Percentiles rank a stretch among this genome's conserved stretches.
phyloP scores from a whole-genome alignment of 257 asterid genomes.

The Gentiana macrophylla region DNA sequence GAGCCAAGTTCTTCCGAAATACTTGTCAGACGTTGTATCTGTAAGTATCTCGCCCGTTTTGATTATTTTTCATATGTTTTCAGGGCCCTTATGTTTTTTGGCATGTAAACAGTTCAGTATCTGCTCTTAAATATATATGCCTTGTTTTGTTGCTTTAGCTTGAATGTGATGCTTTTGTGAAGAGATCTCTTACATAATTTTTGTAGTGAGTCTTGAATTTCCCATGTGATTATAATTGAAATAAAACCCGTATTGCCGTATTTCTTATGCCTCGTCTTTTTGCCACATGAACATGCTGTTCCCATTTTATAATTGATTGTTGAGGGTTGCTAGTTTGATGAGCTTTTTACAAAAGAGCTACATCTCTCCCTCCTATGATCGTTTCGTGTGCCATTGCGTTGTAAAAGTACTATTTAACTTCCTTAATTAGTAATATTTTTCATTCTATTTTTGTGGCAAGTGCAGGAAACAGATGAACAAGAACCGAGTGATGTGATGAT shows the following conservation, averaged over 20 bases:
- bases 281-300: too few relatives aligned
- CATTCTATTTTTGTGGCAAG: conserved; percentile 4
- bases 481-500: conserved; percentile 20
- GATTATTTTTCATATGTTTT: not conserved
- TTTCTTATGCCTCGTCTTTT: not conserved
- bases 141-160: too few relatives aligned
- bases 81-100: not conserved
- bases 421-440: too few relatives aligned
- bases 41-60: conserved; percentile 28
- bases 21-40: conserved; percentile 39
- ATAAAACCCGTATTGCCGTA: not conserved
- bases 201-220: too few relatives aligned
- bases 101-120: not conserved
- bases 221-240: too few relatives aligned
- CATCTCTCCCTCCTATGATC: not conserved
- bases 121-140: too few relatives aligned
- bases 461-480: conserved; percentile 31
- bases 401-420: not conserved
- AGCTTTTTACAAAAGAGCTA: too few relatives aligned
- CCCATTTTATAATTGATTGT: too few relatives aligned
- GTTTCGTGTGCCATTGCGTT: not conserved
- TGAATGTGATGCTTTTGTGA: too few relatives aligned
- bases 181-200: too few relatives aligned
- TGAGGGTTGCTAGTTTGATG: not conserved
- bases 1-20: conserved; percentile 47